These are phyloP conservation scores for Botrytis pseudocinerea DNA, from an alignment of 2,329 filamentous ascomycete genomes.

Conservation along the genomic window DNA sequence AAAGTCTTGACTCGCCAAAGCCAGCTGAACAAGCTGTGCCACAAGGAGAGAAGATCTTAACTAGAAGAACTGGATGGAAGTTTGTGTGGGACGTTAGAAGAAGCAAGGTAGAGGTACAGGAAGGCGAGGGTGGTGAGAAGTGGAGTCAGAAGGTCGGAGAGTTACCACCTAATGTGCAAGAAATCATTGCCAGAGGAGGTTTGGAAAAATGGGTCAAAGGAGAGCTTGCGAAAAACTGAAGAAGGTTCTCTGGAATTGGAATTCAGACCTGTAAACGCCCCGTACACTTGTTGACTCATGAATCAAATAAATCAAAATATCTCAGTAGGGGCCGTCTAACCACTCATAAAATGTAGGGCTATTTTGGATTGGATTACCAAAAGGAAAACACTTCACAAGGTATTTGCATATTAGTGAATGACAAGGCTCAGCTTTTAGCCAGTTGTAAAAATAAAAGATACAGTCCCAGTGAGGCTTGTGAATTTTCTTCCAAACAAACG, in stretches of 20 bases:
- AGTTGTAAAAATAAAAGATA: not conserved
- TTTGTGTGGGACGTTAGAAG: constrained; percentile 77
- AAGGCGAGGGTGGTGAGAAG: constrained; percentile 60
- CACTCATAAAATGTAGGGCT: not conserved
- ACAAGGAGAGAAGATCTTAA: constrained; percentile 55
- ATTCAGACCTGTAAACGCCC: not conserved
- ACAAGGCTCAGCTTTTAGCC: not conserved
- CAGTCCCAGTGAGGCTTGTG: too few species aligned
- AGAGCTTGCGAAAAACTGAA: constrained; percentile 31
- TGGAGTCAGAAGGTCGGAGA: constrained; percentile 85
- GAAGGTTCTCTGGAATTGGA: not conserved
- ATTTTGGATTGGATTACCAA: not conserved
- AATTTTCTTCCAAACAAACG: not conserved
- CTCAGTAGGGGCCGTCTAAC: too few species aligned
- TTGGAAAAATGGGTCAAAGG: constrained; percentile 73
- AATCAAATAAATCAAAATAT: not conserved
- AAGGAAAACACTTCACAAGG: not conserved
- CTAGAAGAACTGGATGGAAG: constrained; percentile 78
- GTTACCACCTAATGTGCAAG: constrained; percentile 81
- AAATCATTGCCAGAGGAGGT: constrained; percentile 76
- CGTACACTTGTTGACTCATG: not conserved
- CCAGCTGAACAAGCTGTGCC: constrained; percentile 44
- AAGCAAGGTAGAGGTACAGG: constrained; percentile 68
- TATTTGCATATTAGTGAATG: not conserved
- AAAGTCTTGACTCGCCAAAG: constrained; percentile 53